Conservation (phyloP, 2,329 filamentous ascomycete genomes). For the Scleromitrula shiraiana region DNA sequence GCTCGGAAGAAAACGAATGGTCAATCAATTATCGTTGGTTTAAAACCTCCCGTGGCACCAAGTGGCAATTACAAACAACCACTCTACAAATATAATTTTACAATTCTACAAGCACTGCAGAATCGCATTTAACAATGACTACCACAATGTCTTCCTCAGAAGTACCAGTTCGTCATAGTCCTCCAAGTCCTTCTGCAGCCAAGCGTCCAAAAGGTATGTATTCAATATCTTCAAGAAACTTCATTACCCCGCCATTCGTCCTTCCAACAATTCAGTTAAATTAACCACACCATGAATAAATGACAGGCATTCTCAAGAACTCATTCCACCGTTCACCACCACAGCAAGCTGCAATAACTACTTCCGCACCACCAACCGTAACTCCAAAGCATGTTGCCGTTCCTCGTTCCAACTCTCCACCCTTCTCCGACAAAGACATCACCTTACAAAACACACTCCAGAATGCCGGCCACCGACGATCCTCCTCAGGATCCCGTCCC, state of each 20-base stretch:
- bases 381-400: conserved; percentile 23
- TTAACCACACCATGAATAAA: not conserved
- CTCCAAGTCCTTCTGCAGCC: conserved; percentile 27
- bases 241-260: conserved; percentile 2
- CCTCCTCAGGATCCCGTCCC: conserved; percentile 65
- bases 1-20: not conserved
- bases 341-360: conserved; percentile 33
- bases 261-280: conserved; percentile 5
- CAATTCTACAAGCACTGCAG: not conserved
- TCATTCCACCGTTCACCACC: conserved; percentile 56
- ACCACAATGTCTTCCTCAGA: conserved; percentile 23
- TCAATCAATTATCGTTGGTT: not conserved
- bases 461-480: conserved; percentile 84
- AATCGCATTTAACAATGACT: conserved; percentile 5
- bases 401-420: conserved; percentile 12
- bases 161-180: conserved; percentile 22
- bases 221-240: not conserved
- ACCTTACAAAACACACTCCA: conserved; percentile 89
- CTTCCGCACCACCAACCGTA: conserved; percentile 35
- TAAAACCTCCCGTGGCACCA: not conserved
- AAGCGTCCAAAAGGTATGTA: conserved; percentile 32
- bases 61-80: not conserved
- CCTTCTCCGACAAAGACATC: conserved; percentile 42
- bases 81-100: not conserved
- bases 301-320: conserved; percentile 87